Percentiles rank a stretch among this genome's conserved stretches.
These are phyloP conservation scores for Tardiomyces blankii DNA, from an alignment of 1,139 yeast genomes.

Conservation along the genomic window DNA sequence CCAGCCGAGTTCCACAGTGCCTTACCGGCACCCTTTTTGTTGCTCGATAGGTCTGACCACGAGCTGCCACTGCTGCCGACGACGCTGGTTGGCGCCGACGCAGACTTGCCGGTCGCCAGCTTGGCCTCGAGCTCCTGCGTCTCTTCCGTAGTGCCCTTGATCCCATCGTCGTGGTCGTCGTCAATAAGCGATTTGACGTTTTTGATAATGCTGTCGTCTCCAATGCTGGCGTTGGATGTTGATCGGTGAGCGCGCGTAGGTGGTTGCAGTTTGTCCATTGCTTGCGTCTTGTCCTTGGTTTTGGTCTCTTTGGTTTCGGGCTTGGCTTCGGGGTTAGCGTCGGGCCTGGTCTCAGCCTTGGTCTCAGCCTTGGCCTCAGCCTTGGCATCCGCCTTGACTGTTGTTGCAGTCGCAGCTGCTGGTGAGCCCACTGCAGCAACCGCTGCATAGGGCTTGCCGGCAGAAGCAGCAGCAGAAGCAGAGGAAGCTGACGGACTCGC, in stretches of 20 bases:
- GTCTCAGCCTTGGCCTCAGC: too few species aligned
- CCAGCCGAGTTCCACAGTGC: not conserved
- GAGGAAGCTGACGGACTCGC: not conserved
- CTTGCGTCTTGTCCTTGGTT: not conserved
- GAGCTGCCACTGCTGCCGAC: not conserved
- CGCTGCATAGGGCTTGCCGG: not conserved
- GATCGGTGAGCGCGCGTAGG: not conserved
- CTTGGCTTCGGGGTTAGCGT: too few species aligned
- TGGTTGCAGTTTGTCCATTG: not conserved
- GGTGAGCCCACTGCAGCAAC: not conserved
- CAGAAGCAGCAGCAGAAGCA: not conserved
- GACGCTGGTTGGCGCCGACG: not conserved
- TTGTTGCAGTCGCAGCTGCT: not conserved
- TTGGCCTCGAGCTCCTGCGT: not conserved
- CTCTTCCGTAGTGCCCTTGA: not conserved
- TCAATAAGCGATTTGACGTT: not conserved
- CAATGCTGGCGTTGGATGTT: not conserved
- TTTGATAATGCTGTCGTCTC: not conserved
- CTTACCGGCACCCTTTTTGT: not conserved
- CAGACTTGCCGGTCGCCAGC: not conserved
- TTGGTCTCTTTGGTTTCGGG: too few species aligned
- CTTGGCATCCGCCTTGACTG: too few species aligned
- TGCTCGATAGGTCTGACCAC: not conserved
- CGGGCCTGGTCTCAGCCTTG: too few species aligned
- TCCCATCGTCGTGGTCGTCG: not conserved